A percentile compares a stretch with the other conserved stretches of the same genome.
Conservation (phyloP, 2,329 filamentous ascomycete genomes). For the Colletotrichum caudatum region DNA sequence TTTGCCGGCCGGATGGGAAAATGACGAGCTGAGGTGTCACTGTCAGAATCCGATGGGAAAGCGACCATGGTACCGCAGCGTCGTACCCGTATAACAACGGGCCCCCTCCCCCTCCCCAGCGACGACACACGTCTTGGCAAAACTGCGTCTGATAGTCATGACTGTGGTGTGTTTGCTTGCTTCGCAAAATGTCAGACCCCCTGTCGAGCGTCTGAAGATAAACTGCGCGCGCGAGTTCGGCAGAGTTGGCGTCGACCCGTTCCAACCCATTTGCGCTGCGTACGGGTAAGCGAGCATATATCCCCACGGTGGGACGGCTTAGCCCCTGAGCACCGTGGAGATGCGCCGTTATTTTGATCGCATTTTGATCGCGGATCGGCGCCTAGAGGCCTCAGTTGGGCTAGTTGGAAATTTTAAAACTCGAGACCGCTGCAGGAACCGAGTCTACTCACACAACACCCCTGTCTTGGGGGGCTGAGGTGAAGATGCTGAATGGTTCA, state of each 20-base stretch:
- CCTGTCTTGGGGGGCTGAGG: neutral
- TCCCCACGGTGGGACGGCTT: neutral
- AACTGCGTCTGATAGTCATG: neutral
- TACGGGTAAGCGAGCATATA: neutral
- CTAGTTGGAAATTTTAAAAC: neutral
- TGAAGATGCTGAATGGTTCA: neutral
- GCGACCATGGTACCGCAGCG: neutral
- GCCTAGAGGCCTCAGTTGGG: slow-evolving; percentile 5
- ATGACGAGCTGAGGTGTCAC: neutral
- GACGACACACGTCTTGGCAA: neutral
- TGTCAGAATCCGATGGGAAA: slow-evolving; percentile 6
- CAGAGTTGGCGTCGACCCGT: neutral
- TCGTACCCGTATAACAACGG: slow-evolving; percentile 10
- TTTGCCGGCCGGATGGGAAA: slow-evolving; percentile 1
- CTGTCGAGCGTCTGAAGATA: neutral
- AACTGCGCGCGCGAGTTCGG: neutral
- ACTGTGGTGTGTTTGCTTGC: neutral
- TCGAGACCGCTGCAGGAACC: slow-evolving; percentile 11
- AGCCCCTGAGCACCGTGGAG: neutral
- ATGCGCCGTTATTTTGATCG: neutral
- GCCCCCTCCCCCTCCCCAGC: neutral
- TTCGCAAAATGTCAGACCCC: slow-evolving; percentile 5
- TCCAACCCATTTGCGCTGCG: neutral
- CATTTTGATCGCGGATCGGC: slow-evolving; percentile 4
- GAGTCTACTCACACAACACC: neutral